Evolutionary conservation across 2,329 filamentous ascomycete species (phyloP), one percentile per base, ranked within the genome.

Genomic region (Coniochaeta hoffmannii): DNA sequence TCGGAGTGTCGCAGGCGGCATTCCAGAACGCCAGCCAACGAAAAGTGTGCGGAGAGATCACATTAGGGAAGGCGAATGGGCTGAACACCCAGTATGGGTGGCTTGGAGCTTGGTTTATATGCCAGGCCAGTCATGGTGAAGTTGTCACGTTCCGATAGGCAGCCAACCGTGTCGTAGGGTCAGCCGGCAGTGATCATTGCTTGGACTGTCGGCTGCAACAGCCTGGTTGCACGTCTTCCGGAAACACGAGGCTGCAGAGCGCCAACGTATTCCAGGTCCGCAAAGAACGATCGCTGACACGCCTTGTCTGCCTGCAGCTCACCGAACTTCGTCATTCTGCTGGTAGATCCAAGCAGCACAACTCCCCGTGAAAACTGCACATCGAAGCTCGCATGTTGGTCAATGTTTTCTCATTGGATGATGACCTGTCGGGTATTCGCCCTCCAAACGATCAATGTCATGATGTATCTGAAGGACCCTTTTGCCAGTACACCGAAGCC

Each of bases 401-500:
- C 50, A 53, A 38, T 53, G 31, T 53, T 38, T 35, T 53, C 50
- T 53, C 50, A 53, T 53, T 53, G 31, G 50, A 35, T 53, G 50
- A 35, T 53, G 50, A 35, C 50, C 50, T 52, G 30, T 26, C 31
- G 38, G 31, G 49, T 51, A 51, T 31, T 51, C 30, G 49, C 49
- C 49, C 31, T 51, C 49, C 49, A 32, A 50, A 51, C 49, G 28
- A 51, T 51, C 49, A 51, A 30, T 30, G 44, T 34, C 41, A 28
- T 51, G 49, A 51, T 36, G 22, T 53, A 53, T 53, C 50, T 53
- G 56, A 56, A 60, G 58, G 55, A 56, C 55, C 57, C 63, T 62
- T 51, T 64, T 64, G 61, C 62, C 63, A 57, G 62, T 63, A 65
- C 62, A 64, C 64, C 63, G 58, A 63, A 64, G 55, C 63, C 54